These are phyloP conservation scores for Leccinum variabile DNA, from an alignment of 1,284 basidiomycete species.

Conservation along the genomic window DNA sequence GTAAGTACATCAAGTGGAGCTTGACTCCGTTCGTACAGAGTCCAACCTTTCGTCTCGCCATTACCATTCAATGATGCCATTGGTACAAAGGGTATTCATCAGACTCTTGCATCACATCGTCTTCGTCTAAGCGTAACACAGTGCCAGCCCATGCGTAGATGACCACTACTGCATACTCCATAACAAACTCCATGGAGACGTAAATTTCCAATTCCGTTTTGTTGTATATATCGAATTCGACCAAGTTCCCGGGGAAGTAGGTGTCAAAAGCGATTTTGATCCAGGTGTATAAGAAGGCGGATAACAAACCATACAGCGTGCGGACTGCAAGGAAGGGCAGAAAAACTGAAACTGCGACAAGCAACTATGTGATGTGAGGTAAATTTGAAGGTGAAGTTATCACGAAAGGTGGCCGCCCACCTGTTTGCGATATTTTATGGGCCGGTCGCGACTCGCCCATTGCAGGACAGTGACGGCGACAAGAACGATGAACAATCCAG, in stretches of 20 bases:
- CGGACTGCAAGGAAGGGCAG: constrained; percentile 61
- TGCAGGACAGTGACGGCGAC: constrained; percentile 44
- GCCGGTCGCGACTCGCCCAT: constrained; percentile 47
- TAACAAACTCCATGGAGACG: constrained; percentile 53
- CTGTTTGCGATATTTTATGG: constrained; percentile 52
- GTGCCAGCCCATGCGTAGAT: constrained; percentile 48
- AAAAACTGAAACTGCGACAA: constrained; percentile 50
- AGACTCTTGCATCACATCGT: constrained; percentile 31
- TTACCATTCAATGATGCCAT: constrained; percentile 18
- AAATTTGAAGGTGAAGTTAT: constrained; percentile 11
- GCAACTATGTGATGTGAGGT: constrained; percentile 8
- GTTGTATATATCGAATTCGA: too few relatives aligned
- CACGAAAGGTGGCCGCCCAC: constrained; percentile 26
- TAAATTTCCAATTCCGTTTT: constrained; percentile 45
- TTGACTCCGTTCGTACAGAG: too few relatives aligned
- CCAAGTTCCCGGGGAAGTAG: constrained; percentile 17
- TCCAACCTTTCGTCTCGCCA: too few relatives aligned
- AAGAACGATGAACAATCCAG: constrained; percentile 45
- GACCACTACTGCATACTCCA: constrained; percentile 54
- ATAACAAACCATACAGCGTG: constrained; percentile 44
- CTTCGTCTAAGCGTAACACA: constrained; percentile 33
- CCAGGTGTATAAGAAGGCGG: constrained; percentile 47
- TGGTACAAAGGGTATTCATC: constrained; percentile 33
- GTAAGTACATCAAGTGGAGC: too few relatives aligned
- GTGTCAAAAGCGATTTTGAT: too few relatives aligned